Base-by-base conservation (phyloP, 345 rosid genomes). In the Carallia pectinifolia region DNA sequence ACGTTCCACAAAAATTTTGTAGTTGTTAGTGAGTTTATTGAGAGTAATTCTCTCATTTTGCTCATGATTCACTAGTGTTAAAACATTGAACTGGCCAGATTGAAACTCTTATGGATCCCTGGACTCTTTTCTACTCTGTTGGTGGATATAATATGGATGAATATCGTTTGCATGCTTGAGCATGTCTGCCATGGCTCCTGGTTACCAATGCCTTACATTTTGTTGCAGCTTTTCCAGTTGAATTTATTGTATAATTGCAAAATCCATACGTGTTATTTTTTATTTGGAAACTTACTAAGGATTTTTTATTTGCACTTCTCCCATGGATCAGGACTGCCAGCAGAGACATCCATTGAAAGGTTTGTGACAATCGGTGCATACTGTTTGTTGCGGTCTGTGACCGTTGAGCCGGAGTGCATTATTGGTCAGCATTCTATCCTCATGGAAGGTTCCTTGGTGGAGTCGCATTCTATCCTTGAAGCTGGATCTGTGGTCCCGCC, bases 391-490 rank as follows among this genome's bases (percentile, higher is more conserved):
- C 83, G 97, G 62, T 92, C 98, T 48, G 92, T 97, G 77, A 88
- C 94, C 47, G 88, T 95, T 30, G 99, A 95, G 87, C 99, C 98
- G 17, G 99, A 95, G 83, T 92, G 97, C 85, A 88, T 92, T 47
- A 87, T 95, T 4, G 99, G 99, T 36, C 99, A 95, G 82, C 93
- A 87, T 73, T 95, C 98, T 2, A 92, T 90, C 76, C 94, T 95
- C 29, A 92, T 95, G 98, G 99, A 95, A 87, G 98, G 99, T 73
- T 95, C 99, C 23, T 72, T 95, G 76, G 91, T 95, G 18, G 99
- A 92, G 84, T 89, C 96, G 1, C 93, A 85, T 66, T 81, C 99
- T 29, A 92, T 95, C 66, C 83, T 95, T 6, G 99, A 95, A 85
- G 98, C 98, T 6, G 99, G 97, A 52, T 90, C 99, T 6, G 96